These are phyloP conservation scores for Coemansia sp. DNA, from an alignment of 192 early-diverging fungal genomes.

Conservation along the genomic window DNA sequence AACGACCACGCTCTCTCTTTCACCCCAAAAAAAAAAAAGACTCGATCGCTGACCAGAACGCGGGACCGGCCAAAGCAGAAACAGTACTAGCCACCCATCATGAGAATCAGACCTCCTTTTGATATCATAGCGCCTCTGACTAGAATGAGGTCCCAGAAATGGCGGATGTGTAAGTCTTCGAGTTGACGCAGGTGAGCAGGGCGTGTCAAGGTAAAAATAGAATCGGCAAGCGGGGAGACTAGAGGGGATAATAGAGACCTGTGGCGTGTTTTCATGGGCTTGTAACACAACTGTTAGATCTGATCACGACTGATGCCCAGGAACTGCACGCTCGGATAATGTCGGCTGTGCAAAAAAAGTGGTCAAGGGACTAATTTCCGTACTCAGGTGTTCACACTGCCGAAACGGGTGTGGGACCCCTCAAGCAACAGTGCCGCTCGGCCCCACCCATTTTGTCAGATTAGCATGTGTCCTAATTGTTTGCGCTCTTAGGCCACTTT, in stretches of 20 bases:
- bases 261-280: background rate
- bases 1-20: background rate
- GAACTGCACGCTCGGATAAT: slow-evolving; percentile 2
- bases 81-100: background rate
- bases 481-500: background rate
- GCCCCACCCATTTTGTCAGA: slow-evolving; percentile 3
- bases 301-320: background rate
- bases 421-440: background rate
- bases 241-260: background rate
- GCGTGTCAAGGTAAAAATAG: slow-evolving; percentile 3
- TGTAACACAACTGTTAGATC: background rate
- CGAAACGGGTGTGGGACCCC: background rate
- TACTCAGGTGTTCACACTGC: slow-evolving; percentile 6
- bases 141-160: background rate
- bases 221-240: background rate
- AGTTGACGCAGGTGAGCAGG: slow-evolving; percentile 3
- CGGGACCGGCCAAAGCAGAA: background rate
- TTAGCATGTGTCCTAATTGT: slow-evolving; percentile 2
- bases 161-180: background rate
- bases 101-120: background rate
- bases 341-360: background rate
- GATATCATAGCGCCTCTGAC: background rate
- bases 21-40: background rate
- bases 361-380: slow-evolving; percentile 12
- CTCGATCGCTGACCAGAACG: background rate